Base-by-base conservation (phyloP, 2,329 filamentous ascomycete genomes). In the Cordyceps militaris region DNA sequence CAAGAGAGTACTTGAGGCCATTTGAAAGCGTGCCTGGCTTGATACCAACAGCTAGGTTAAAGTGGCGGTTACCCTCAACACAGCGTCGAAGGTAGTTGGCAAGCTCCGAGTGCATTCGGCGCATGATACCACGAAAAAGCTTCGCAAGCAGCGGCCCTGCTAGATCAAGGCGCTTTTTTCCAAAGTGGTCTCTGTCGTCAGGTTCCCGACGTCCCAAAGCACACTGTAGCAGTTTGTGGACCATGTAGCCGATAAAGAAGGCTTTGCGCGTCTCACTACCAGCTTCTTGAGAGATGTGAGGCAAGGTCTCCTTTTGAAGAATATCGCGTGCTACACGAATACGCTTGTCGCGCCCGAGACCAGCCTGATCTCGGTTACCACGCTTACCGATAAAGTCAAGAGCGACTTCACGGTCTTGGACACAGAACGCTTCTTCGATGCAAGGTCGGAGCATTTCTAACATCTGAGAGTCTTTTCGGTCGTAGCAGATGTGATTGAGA, bases 221-320 rank as follows among this genome's bases (percentile, higher is more conserved):
- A 70, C 92, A 96, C 72, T 97, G 93, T 24, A 97, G 80, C 65
- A 99, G 82, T 70, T 94, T 89, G 74, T 99, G 93, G 48, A 97
- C 90, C 93, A 99, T 99, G 74, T 99, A 99, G 23, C 95, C 94
- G 50, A 99, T 78, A 80, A 97, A 99, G 75, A 96, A 99, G 2
- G 95, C 94, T 71, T 99, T 99, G 59, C 91, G 81, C 1, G 93
- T 97, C 71, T 97, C 93, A 65, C 91, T 95, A 28, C 94, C 94
- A 72, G 97, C 91, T 61, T 83, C 86, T 71, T 99, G 94, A 1
- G 93, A 97, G 61, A 99, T 97, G 68, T 99, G 94, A 24, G 94
- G 95, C 48, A 99, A 76, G 63, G 96, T 88, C 72, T 99, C 95
- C 76, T 97, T 97, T 71, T 97, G 92, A 72, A 99, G 84, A 64